A percentile compares a stretch with the other conserved stretches of the same genome.
Evolutionary conservation across 208 protist species (phyloP).

Genomic region (Trypanosoma scelopori): DNA sequence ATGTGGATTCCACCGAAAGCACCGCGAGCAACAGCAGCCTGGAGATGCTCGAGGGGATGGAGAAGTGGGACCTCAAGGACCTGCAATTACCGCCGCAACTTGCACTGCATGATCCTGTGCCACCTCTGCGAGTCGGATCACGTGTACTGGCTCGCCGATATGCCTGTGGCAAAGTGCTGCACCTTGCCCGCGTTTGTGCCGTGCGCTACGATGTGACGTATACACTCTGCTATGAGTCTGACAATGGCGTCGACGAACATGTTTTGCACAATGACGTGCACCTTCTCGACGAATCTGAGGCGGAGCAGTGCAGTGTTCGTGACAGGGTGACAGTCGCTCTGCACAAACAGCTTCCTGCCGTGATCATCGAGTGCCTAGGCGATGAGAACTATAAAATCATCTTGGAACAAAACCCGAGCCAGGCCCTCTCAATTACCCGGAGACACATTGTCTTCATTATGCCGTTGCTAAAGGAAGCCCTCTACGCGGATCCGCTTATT

Average conservation of each 20-base stretch:
- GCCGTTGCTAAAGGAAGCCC: constrained; percentile 64
- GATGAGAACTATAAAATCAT: constrained; percentile 54
- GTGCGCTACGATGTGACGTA: constrained; percentile 64
- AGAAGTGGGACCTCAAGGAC: constrained; percentile 40
- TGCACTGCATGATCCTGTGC: constrained; percentile 35
- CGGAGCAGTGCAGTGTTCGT: constrained; percentile 56
- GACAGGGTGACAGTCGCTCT: constrained; percentile 60
- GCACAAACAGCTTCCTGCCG: constrained; percentile 41
- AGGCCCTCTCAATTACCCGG: constrained; percentile 88
- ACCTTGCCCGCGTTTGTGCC: constrained; percentile 46
- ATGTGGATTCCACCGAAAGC: not conserved
- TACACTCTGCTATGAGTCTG: constrained; percentile 51
- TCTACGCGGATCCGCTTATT: constrained; percentile 90
- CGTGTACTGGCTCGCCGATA: constrained; percentile 56
- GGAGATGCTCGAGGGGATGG: constrained; percentile 19
- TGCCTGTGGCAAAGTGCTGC: constrained; percentile 38
- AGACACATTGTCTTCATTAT: constrained; percentile 63
- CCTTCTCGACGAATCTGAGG: constrained; percentile 39
- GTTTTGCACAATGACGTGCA: constrained; percentile 76
- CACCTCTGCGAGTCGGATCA: constrained; percentile 54
- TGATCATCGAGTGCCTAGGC: constrained; percentile 58
- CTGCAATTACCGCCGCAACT: constrained; percentile 51
- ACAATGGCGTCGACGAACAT: constrained; percentile 46
- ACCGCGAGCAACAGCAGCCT: not conserved
- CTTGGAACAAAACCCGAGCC: constrained; percentile 96